A percentile compares a stretch with the other conserved stretches of the same genome.
Evolutionary conservation across 1,284 basidiomycete species (phyloP).

Genomic region (Ceratobasidium papillatum): DNA sequence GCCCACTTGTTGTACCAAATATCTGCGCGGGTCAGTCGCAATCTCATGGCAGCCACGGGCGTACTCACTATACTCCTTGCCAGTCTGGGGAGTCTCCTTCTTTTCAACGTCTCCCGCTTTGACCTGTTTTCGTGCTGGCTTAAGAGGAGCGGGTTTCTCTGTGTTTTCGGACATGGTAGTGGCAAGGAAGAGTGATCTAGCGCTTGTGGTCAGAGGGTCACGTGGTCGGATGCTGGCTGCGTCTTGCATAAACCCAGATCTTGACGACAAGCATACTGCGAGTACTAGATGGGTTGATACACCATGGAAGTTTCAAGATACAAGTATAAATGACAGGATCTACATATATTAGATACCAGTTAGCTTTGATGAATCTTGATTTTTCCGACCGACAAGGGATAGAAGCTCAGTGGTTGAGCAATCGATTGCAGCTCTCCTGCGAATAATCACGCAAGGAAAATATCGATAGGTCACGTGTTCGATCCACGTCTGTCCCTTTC

Average conservation of each 20-base stretch:
- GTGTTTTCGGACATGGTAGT: slow-evolving; percentile 36
- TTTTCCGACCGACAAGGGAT: neutral
- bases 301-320: too few species aligned
- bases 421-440: slow-evolving; percentile 23
- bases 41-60: slow-evolving; percentile 38
- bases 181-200: neutral
- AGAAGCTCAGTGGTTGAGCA: slow-evolving; percentile 37
- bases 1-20: slow-evolving; percentile 99
- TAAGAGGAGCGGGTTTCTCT: slow-evolving; percentile 61
- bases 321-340: too few species aligned
- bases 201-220: neutral
- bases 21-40: slow-evolving; percentile 62
- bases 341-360: too few species aligned
- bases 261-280: too few species aligned
- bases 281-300: too few species aligned
- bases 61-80: slow-evolving; percentile 90
- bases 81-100: slow-evolving; percentile 86
- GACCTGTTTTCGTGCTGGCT: slow-evolving; percentile 89
- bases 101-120: slow-evolving; percentile 89
- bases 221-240: neutral
- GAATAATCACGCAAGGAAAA: neutral
- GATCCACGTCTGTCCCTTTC: slow-evolving; percentile 23
- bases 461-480: slow-evolving; percentile 28
- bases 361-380: too few species aligned
- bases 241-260: too few species aligned